Evolutionary conservation across 2,329 filamentous ascomycete species (phyloP).

Genomic region (Trichoderma sp.): DNA sequence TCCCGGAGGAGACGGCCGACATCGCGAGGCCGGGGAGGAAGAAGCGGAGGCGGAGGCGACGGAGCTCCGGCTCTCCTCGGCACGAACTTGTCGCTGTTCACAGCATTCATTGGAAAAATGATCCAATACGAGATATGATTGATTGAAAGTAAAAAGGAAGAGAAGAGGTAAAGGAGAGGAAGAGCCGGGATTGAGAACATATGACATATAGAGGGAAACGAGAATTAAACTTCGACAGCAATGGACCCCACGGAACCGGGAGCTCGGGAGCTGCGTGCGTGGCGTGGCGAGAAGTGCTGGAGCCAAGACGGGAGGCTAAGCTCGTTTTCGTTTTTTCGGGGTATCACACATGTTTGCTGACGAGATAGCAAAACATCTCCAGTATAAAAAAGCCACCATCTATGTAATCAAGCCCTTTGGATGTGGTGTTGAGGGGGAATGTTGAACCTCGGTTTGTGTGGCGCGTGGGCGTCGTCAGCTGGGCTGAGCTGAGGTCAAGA

Average conservation of each 20-base stretch:
- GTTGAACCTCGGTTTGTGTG: background rate
- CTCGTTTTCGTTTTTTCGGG: background rate
- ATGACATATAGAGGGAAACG: background rate
- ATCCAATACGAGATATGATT: background rate
- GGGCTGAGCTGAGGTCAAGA: background rate
- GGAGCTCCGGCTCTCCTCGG: background rate
- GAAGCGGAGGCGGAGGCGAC: background rate
- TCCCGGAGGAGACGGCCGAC: background rate
- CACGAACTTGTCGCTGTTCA: background rate
- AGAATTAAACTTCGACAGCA: background rate
- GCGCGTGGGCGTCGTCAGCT: constrained; percentile 9
- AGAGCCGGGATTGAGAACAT: background rate
- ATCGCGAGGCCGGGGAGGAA: background rate
- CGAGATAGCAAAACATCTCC: background rate
- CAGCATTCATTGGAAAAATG: background rate
- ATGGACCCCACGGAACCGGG: background rate
- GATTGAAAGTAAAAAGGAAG: background rate
- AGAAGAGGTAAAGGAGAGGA: background rate
- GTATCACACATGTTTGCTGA: background rate
- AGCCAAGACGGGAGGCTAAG: background rate
- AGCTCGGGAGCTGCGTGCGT: background rate
- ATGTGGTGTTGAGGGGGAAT: background rate
- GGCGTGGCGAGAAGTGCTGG: background rate
- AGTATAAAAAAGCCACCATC: background rate
- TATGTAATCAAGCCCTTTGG: background rate